These are phyloP conservation scores for Camellia japonica DNA, from an alignment of 148 eudicot genomes.

Conservation along the genomic window DNA sequence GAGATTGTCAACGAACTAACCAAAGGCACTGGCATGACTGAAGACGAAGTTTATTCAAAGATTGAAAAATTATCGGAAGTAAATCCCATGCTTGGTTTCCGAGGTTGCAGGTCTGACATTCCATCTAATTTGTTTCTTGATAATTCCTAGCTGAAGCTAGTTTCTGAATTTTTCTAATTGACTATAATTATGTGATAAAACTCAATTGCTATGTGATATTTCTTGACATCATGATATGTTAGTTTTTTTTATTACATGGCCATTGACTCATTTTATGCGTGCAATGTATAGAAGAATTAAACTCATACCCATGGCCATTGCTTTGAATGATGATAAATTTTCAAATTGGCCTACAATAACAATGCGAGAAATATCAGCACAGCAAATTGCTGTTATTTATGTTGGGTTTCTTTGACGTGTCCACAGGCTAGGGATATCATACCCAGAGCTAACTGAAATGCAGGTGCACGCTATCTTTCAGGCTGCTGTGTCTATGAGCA, in stretches of 20 bases:
- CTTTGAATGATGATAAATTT: too few relatives aligned
- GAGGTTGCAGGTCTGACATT: constrained; percentile 85
- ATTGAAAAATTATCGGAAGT: constrained; percentile 94
- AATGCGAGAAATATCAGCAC: too few relatives aligned
- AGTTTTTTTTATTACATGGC: too few relatives aligned
- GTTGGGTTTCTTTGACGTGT: constrained; percentile 14
- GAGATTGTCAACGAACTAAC: constrained; percentile 73
- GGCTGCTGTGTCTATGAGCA: constrained; percentile 76
- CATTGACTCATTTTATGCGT: too few relatives aligned
- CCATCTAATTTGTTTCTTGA: background rate
- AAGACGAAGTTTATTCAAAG: constrained; percentile 79
- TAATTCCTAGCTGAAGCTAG: background rate
- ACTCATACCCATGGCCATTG: too few relatives aligned
- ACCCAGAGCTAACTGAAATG: constrained; percentile 97
- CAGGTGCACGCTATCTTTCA: constrained; percentile 90
- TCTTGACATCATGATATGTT: too few relatives aligned
- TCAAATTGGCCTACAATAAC: too few relatives aligned
- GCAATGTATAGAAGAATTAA: too few relatives aligned
- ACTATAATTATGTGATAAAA: too few relatives aligned
- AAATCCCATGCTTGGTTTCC: constrained; percentile 98
- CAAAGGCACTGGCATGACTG: constrained; percentile 71
- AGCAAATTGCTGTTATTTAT: too few relatives aligned
- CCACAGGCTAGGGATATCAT: constrained; percentile 93
- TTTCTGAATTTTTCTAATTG: background rate
- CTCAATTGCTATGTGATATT: too few relatives aligned